Evolutionary conservation across 2,329 filamentous ascomycete genomes (phyloP), one percentile per base, ranked within the genome.

Genomic region (Trichoderma sp.): DNA sequence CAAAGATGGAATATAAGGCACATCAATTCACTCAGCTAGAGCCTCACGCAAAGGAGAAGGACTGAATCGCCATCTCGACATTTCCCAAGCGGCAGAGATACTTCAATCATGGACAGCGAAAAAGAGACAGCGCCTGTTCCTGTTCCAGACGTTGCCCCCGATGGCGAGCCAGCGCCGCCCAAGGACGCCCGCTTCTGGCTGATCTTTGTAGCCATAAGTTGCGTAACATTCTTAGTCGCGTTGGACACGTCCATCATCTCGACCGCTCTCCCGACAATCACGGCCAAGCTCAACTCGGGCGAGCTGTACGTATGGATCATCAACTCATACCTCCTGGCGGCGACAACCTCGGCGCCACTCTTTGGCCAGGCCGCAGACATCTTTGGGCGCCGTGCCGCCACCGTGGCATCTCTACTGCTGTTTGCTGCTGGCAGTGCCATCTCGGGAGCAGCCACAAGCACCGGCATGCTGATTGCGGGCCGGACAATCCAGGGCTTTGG

Each of bases 401-500:
- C 81, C 8, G 78, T 88, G 4, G 58, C 74, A 1, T 76, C 83
- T 1, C 80, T 87, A 0, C 78, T 77, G 6, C 74, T 88, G 4
- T 89, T 89, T 74, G 80, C 80, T 3, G 73, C 88, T 0, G 88
- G 88, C 0, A 88, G 86, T 73, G 85, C 82, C 0, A 80, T 91
- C 3, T 83, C 80, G 43, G 88, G 86, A 0, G 83, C 82, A 0
- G 84, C 88, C 0, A 80, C 75, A 0, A 83, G 74, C 9, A 80
- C 79, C 0, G 75, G 74, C 0, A 84, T 85, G 76, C 79, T 92
- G 3, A 87, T 91, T 17, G 83, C 81, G 4, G 84, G 81, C 6
- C 79, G 83, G 1, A 77, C 72, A 0, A 74, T 91, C 2, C 87
- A 90, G 70, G 88, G 89, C 0, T 65, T 80, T 1, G 82, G 83